phyloP scores from a whole-genome alignment of 257 asterid genomes.

The Nicotiana undulata region DNA sequence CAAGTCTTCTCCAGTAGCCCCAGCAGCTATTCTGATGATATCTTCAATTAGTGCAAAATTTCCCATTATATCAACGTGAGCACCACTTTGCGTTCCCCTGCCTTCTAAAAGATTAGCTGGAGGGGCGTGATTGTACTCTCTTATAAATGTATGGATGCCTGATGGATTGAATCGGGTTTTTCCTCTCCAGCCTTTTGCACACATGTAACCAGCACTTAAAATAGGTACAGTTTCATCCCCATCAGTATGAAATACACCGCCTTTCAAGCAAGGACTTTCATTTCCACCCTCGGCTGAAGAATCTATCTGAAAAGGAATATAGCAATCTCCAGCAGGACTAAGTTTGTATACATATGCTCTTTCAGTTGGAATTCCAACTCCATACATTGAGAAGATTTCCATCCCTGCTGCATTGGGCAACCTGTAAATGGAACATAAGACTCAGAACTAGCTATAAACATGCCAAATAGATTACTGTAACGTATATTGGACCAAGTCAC shows the following conservation, averaged over 20 bases:
- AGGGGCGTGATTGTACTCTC: constrained; percentile 70
- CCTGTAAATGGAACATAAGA: constrained; percentile 33
- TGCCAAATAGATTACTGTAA: neutral
- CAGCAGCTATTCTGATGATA: constrained; percentile 71
- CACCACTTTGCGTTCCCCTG: constrained; percentile 83
- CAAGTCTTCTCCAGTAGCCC: constrained; percentile 65
- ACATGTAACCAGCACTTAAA: constrained; percentile 73
- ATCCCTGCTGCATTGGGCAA: constrained; percentile 76
- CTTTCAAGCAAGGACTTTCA: constrained; percentile 52
- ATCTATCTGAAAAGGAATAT: constrained; percentile 73
- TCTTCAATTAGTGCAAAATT: constrained; percentile 75
- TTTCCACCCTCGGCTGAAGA: constrained; percentile 58
- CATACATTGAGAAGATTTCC: constrained; percentile 86
- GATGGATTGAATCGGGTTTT: constrained; percentile 81
- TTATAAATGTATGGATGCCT: constrained; percentile 46
- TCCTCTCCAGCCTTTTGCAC: constrained; percentile 74
- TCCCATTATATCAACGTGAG: constrained; percentile 86
- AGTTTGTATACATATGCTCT: constrained; percentile 71
- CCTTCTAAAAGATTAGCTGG: constrained; percentile 68
- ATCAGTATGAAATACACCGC: constrained; percentile 66
- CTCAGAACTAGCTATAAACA: neutral
- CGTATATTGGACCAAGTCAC: neutral
- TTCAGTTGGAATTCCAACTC: constrained; percentile 90
- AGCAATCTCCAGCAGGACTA: constrained; percentile 54
- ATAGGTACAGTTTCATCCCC: constrained; percentile 85